Base-by-base conservation (phyloP, 2,329 filamentous ascomycete species). In the Tolypocladium album region DNA sequence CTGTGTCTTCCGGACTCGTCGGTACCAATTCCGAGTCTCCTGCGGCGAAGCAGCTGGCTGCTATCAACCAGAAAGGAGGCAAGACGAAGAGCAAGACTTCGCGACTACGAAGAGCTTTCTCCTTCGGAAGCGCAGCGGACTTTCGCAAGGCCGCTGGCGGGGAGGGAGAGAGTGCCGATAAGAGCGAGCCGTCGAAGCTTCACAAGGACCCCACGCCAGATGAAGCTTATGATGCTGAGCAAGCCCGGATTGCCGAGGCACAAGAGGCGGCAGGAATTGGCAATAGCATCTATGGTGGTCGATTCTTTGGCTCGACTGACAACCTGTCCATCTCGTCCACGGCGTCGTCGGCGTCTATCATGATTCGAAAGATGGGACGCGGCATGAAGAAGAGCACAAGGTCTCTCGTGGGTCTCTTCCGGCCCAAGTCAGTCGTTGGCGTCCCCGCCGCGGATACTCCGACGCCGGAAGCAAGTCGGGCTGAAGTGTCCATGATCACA, bases 321-420 rank as follows among this genome's bases (percentile, higher is more conserved):
- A 97, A 97, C 66, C 76, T 99, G 53, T 95, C 91, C 17, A 91
- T 95, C 64, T 93, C 90, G 1, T 95, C 91, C 4, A 95, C 90
- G 12, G 90, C 90, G 24, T 95, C 91, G 8, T 95, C 90, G 24
- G 90, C 90, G 40, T 95, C 91, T 38, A 86, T 95, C 67, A 95
- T 95, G 90, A 89, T 99, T 65, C 87, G 94, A 58, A 99, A 99
- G 78, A 99, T 99, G 94, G 94, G 94, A 60, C 91, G 92, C 65
- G 92, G 93, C n/a, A 89, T 97, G 86, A 97, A 96, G 82, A 95
- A 94, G 75, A 88, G 91, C 58, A 89, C 88, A 22, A 84, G 92
- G 56, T 97, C 92, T 31, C 84, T 99, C 59, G 95, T 95, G 66
- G 94, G 94, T 34, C 80, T 99, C 9, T 99, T 99, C 78, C 83